phyloP scores from a whole-genome alignment of 176 grass and related monocot genomes.

The Dactylis glomerata region DNA sequence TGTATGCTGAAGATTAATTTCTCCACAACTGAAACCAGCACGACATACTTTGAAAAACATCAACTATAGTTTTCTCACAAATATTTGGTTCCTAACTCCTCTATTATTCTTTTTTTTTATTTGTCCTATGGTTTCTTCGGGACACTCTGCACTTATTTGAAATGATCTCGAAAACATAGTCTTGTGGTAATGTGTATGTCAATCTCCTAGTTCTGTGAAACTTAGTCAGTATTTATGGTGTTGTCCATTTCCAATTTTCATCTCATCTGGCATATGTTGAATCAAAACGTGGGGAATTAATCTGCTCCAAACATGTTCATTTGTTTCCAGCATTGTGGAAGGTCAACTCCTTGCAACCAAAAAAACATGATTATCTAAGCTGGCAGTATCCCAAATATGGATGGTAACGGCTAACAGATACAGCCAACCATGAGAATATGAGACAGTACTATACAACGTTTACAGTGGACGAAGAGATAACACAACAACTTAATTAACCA shows the following conservation, averaged over 20 bases:
- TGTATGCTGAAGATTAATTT: too few relatives aligned
- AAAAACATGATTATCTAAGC: not conserved
- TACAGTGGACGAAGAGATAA: slow-evolving; percentile 24
- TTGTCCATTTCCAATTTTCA: not conserved
- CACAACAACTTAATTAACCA: not conserved
- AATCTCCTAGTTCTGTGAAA: not conserved
- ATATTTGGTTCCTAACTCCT: too few relatives aligned
- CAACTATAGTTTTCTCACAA: too few relatives aligned
- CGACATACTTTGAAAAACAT: too few relatives aligned
- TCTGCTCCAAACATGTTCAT: not conserved
- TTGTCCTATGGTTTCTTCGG: not conserved
- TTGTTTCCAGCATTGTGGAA: not conserved
- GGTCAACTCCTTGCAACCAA: not conserved
- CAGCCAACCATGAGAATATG: not conserved
- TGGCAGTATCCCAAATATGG: not conserved
- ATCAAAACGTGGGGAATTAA: not conserved
- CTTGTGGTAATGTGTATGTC: not conserved
- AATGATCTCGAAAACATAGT: not conserved
- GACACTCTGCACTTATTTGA: not conserved
- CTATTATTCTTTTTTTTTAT: not conserved
- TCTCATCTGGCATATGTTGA: not conserved
- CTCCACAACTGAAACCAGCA: too few relatives aligned
- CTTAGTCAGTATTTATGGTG: not conserved
- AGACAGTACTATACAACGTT: not conserved
- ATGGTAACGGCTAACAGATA: not conserved